Evolutionary conservation across 2,329 filamentous ascomycete genomes (phyloP), one percentile per base, ranked within the genome.

Genomic region (Venturia effusa): DNA sequence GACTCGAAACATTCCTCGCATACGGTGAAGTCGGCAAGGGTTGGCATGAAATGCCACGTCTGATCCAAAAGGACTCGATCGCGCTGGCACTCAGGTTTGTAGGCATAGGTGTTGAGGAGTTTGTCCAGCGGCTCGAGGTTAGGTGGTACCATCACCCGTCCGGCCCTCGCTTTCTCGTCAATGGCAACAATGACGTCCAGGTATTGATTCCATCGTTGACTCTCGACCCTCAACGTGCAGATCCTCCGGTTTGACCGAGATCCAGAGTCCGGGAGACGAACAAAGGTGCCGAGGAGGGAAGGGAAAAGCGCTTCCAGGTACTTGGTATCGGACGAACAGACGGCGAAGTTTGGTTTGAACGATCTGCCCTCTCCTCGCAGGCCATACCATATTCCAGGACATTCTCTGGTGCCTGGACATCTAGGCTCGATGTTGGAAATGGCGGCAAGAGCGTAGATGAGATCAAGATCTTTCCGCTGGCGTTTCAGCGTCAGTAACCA

Each of bases 1-100:
- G 90, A 86, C 19, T 90, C 84, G 72, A 89, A 96, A 74, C 92
- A 97, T 74, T 93, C 90, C 67, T 89, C 85, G 74, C 92, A 97
- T 4, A 96, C 87, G 0, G 88, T 91, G 69, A 96, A 85, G 59
- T 92, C 84, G 0, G 88, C 89, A 0, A 95, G 77, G 17, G 83
- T 80, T 0, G 88, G 84, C 73, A 95, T 90, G 64, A 83, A 86
- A 73, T 95, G 87, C 92, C 92, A 97, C 45, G 81, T 78, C 15
- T 80, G 82, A 63, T 84, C 81, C n/a, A 79, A 74, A 2, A 88
- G 75, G 4, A 84, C 79, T n/a, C 80, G 82, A 71, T 89, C 85
- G 40, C 84, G 81, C 24, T 79, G 78, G 71, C 90, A 95, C 71
- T 90, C 84, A 7, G 32, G 24, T 68, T 72, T 65, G 32, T 22